Conservation (phyloP, 2,329 filamentous ascomycete genomes). For the Cladosporium sp. region DNA sequence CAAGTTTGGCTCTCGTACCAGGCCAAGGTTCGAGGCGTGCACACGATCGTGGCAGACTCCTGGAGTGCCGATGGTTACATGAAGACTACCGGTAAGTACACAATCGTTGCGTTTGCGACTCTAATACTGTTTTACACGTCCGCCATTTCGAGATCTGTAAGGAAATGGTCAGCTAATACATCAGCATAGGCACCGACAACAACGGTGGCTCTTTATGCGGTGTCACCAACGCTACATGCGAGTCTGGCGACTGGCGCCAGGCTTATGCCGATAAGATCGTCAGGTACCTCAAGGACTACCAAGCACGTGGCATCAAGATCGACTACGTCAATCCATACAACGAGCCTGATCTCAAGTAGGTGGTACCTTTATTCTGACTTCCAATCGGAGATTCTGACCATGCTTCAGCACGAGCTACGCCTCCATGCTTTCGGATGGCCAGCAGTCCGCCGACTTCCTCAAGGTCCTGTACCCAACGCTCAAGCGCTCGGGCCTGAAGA, state of each 20-base stretch:
- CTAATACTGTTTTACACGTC: neutral
- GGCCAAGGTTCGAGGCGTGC: constrained; percentile 48
- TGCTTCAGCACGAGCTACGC: constrained; percentile 42
- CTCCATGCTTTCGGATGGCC: constrained; percentile 49
- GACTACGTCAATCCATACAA: constrained; percentile 49
- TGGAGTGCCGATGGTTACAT: constrained; percentile 55
- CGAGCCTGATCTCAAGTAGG: constrained; percentile 44
- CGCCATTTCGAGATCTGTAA: neutral
- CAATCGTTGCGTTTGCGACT: neutral
- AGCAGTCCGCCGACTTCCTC: constrained; percentile 55
- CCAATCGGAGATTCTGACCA: neutral
- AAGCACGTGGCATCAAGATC: constrained; percentile 41
- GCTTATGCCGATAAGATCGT: constrained; percentile 53
- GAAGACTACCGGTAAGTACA: constrained; percentile 46
- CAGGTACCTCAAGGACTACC: constrained; percentile 49
- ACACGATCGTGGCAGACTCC: constrained; percentile 50
- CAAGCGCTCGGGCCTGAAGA: constrained; percentile 39
- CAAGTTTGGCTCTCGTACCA: constrained; percentile 56
- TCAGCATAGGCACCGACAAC: constrained; percentile 36
- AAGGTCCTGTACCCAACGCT: constrained; percentile 46
- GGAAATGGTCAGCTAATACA: neutral
- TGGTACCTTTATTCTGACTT: neutral
- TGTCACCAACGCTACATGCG: constrained; percentile 42
- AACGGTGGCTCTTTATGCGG: constrained; percentile 51
- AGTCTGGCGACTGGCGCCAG: constrained; percentile 49